Conservation (phyloP, 495 filamentous ascomycete species). For the Hyaloscypha hepaticicola region DNA sequence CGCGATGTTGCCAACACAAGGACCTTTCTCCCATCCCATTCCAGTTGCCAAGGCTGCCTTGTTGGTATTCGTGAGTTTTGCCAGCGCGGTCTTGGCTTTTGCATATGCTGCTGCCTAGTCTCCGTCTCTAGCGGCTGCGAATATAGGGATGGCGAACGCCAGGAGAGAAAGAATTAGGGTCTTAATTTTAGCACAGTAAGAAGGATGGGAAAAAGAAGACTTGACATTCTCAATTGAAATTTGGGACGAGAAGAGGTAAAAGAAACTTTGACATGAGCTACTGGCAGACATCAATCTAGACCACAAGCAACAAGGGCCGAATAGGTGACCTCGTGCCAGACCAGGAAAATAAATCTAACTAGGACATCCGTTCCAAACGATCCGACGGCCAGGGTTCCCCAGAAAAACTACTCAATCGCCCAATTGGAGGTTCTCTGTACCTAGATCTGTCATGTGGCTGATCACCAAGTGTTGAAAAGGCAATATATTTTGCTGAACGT, state of each 20-base stretch:
- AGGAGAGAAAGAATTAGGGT: conserved; percentile 10
- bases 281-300: background rate
- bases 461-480: conserved; percentile 13
- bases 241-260: background rate
- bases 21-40: conserved; percentile 61
- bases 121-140: conserved; percentile 22
- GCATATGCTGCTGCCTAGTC: conserved; percentile 55
- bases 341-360: background rate
- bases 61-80: conserved; percentile 54
- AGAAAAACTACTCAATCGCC: background rate
- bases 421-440: background rate
- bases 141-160: conserved; percentile 17
- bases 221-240: background rate
- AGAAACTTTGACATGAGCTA: background rate
- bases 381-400: background rate
- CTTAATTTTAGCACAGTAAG: conserved; percentile 17
- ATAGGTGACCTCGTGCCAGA: background rate
- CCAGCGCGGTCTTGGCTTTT: conserved; percentile 54
- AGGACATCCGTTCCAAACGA: background rate
- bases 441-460: background rate
- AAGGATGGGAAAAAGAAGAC: background rate
- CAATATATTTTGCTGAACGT: background rate
- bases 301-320: conserved; percentile 3
- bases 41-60: conserved; percentile 64
- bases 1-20: conserved; percentile 65